A percentile compares a stretch with the other conserved stretches of the same genome.
These are phyloP conservation scores for Irpex sp. DNA, from an alignment of 1,284 basidiomycete species.

Conservation along the genomic window DNA sequence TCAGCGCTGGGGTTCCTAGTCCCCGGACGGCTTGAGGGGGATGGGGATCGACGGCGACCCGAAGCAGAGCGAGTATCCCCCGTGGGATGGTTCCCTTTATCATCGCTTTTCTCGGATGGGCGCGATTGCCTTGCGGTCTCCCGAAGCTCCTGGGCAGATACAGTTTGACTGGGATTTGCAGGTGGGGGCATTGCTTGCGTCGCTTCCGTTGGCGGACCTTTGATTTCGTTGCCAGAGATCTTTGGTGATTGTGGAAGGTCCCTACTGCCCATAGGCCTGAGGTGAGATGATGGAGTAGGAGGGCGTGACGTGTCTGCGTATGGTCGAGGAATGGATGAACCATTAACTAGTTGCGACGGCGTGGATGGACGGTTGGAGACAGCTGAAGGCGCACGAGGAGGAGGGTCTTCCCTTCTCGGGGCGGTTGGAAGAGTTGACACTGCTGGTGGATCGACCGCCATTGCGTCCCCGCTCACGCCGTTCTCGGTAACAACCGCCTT, in stretches of 20 bases:
- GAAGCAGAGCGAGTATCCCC: slow-evolving; percentile 46
- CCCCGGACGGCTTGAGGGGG: slow-evolving; percentile 62
- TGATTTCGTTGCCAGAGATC: slow-evolving; percentile 21
- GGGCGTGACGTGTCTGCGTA: slow-evolving; percentile 23
- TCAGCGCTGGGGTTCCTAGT: slow-evolving; percentile 70
- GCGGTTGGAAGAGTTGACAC: slow-evolving; percentile 1
- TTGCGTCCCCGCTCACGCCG: slow-evolving; percentile 25
- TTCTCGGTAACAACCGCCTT: slow-evolving; percentile 24
- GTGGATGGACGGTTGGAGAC: slow-evolving; percentile 5
- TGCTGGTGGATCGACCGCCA: slow-evolving; percentile 37
- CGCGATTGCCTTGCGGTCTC: slow-evolving; percentile 68
- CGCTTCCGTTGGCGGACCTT: slow-evolving; percentile 29
- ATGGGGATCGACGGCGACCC: slow-evolving; percentile 54
- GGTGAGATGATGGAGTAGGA: slow-evolving; percentile 22
- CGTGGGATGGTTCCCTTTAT: slow-evolving; percentile 19
- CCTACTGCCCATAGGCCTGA: slow-evolving; percentile 25
- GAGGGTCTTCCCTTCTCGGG: slow-evolving; percentile 8
- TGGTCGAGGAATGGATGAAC: slow-evolving; percentile 6
- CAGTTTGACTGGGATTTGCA: slow-evolving; percentile 71
- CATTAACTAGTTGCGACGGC: not conserved
- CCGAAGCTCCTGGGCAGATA: slow-evolving; percentile 75
- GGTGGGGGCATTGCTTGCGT: slow-evolving; percentile 72
- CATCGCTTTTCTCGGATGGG: slow-evolving; percentile 25
- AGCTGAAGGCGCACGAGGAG: slow-evolving; percentile 5
- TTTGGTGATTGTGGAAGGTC: slow-evolving; percentile 43